Base-by-base conservation (phyloP, 23 red algal species). In the Chondrus crispus region DNA sequence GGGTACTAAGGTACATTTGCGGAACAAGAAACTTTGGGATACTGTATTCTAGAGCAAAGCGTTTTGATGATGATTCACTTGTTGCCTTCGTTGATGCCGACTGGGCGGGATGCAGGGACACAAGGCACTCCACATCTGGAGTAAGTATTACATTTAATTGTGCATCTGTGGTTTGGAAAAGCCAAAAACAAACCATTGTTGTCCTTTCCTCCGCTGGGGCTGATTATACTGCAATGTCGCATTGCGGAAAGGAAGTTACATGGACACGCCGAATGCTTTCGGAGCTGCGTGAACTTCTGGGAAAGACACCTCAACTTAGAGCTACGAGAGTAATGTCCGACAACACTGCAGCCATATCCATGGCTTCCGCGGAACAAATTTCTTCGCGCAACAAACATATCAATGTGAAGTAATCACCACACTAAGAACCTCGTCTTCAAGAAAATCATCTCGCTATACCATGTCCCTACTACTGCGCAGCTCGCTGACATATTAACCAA, bases 71-170 rank as follows among this genome's bases (percentile, higher is more conserved):
- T n/a, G n/a, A n/a, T n/a, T n/a, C n/a, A n/a, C n/a, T n/a, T n/a
- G n/a, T n/a, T n/a, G 82, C 82, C 16, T 86, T 47, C 24, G 52
- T 39, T 86, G 58, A 86, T 70, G 38, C 57, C n/a, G 82, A 86
- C 41, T 86, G 82, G 82, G 82, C 82, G 3, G 4, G 43, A 43
- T 86, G 82, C 48, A 18, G 22, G 6, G 82, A 70, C 3, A 69
- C 82, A 18, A 45, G 82, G 22, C 45, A 22, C 18, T 86, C 2
- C 16, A 66, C 36, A 2, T 68, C 58, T 50, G 82, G 58, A 22
- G 2, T 86, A 7, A 33, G 45, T 8, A 44, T 86, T 5, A 71
- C 52, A n/a, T 11, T 86, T 12, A 70, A 66, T 42, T 52, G 60
- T 24, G 82, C 32, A 3, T 41, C 62, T 2, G 24, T 86, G 29